These are phyloP conservation scores for Apostasia ramifera DNA, from an alignment of 106 monocot genomes.

Conservation along the genomic window DNA sequence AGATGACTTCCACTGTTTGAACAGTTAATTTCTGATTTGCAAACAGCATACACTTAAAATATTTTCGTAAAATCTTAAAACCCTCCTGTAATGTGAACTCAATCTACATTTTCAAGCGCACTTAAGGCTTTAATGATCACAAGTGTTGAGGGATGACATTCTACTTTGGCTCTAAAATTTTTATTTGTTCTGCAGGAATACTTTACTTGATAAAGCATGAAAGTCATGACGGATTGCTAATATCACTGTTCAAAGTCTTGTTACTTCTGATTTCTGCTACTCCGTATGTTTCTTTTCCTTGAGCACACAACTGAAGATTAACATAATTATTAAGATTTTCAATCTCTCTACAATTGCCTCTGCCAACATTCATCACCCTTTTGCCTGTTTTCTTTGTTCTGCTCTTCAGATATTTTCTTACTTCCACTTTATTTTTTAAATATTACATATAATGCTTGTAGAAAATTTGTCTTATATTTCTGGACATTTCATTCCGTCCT, in stretches of 20 bases:
- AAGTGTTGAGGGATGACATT: background rate
- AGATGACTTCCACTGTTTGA: no score
- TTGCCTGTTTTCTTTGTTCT: background rate
- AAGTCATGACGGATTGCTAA: constrained; percentile 37
- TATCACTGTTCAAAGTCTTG: constrained; percentile 46
- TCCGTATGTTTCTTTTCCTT: constrained; percentile 35
- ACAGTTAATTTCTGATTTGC: no score
- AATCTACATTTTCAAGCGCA: no score
- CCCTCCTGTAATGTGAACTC: no score
- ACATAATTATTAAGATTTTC: background rate
- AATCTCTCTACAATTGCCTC: background rate
- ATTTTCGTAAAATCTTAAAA: no score
- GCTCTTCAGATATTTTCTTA: background rate
- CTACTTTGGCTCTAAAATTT: background rate
- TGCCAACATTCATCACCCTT: background rate
- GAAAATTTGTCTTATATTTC: background rate
- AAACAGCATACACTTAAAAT: no score
- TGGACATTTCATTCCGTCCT: background rate
- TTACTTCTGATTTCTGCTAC: constrained; percentile 66
- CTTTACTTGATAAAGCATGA: constrained; percentile 53
- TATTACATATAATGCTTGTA: background rate
- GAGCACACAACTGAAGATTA: background rate
- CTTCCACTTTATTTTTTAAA: background rate
- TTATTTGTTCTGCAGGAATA: constrained; percentile 27
- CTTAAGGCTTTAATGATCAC: background rate